phyloP scores from a whole-genome alignment of 495 filamentous ascomycete species.

The Aspergillus wentii region DNA sequence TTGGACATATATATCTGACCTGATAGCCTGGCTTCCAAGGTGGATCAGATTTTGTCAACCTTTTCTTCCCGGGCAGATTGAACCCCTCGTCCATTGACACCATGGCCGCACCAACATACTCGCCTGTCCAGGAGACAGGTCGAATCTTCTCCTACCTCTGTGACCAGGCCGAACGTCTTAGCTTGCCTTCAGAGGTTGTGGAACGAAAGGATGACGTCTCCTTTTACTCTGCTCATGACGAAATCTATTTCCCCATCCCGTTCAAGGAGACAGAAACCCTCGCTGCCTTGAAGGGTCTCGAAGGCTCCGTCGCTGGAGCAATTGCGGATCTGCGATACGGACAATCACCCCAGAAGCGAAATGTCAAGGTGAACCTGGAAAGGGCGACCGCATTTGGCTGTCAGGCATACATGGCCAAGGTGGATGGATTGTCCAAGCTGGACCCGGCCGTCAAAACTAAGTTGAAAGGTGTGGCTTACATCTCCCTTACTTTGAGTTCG shows the following conservation, averaged over 20 bases:
- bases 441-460: slow-evolving; percentile 55
- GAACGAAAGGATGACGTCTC: slow-evolving; percentile 32
- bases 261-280: slow-evolving; percentile 67
- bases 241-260: slow-evolving; percentile 57
- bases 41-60: neutral
- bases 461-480: slow-evolving; percentile 58
- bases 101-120: slow-evolving; percentile 30
- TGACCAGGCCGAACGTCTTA: slow-evolving; percentile 33
- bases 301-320: slow-evolving; percentile 61
- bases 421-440: slow-evolving; percentile 63
- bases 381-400: slow-evolving; percentile 63
- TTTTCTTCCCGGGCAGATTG: no score
- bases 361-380: slow-evolving; percentile 58
- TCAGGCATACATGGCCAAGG: slow-evolving; percentile 66
- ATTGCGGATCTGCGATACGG: slow-evolving; percentile 56
- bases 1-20: neutral
- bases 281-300: slow-evolving; percentile 64
- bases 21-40: neutral
- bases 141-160: slow-evolving; percentile 39
- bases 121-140: slow-evolving; percentile 35
- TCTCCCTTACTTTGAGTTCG: no score
- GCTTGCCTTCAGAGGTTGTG: slow-evolving; percentile 30
- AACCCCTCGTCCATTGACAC: no score
- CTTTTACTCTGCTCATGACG: slow-evolving; percentile 36
- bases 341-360: slow-evolving; percentile 20